Conservation (phyloP, 495 filamentous ascomycete species). For the Talaromyces wortmannii region DNA sequence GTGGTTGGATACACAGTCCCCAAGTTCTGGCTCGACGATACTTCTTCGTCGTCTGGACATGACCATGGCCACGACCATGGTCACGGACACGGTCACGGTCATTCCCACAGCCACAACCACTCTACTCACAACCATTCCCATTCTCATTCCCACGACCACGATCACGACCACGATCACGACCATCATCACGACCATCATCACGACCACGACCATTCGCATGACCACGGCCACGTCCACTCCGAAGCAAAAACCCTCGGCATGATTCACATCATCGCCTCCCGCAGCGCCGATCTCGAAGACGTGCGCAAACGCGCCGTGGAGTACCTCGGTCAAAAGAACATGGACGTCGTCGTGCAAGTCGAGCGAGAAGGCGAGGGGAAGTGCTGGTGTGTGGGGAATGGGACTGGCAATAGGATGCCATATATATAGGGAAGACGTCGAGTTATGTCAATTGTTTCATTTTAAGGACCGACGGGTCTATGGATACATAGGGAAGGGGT, state of each 20-base stretch:
- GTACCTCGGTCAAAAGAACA: constrained; percentile 50
- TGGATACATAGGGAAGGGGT: not conserved
- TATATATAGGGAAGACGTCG: not conserved
- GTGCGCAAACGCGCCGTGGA: constrained; percentile 59
- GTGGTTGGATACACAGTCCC: constrained; percentile 83
- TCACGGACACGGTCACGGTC: constrained; percentile 11
- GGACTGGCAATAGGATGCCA: constrained; percentile 1
- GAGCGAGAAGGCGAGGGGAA: constrained; percentile 69
- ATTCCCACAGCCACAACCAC: constrained; percentile 11
- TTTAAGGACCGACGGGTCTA: too few species aligned
- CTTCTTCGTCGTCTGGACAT: constrained; percentile 24
- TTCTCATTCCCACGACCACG: constrained; percentile 10
- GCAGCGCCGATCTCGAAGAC: constrained; percentile 66
- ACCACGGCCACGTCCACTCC: constrained; percentile 17
- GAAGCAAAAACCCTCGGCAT: constrained; percentile 55
- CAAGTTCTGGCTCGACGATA: constrained; percentile 90
- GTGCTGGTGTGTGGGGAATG: constrained; percentile 66
- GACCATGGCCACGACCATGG: constrained; percentile 18
- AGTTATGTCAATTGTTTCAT: too few species aligned
- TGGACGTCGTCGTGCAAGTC: constrained; percentile 69
- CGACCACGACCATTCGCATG: constrained; percentile 1
- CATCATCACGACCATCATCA: constrained; percentile 6
- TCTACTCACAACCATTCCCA: constrained; percentile 1
- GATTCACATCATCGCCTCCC: constrained; percentile 72
- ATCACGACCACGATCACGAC: constrained; percentile 14